Evolutionary conservation across 2,329 filamentous ascomycete species (phyloP).

Genomic region (Onygenales sp.): DNA sequence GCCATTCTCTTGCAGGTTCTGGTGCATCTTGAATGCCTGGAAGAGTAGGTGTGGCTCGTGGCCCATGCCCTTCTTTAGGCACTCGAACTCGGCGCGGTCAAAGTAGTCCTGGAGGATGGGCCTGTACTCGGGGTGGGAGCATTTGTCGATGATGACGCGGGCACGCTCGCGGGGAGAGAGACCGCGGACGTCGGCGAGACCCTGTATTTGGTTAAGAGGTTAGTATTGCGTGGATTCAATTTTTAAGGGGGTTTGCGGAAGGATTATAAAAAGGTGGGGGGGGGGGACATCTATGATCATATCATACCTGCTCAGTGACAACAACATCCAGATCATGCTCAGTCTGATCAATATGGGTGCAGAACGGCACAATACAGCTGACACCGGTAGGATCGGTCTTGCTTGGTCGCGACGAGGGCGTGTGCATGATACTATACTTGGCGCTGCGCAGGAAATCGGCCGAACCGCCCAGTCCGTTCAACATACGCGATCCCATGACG

Average conservation of each 20-base stretch:
- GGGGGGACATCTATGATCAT: background rate
- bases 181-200: constrained; percentile 76
- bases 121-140: constrained; percentile 74
- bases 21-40: constrained; percentile 84
- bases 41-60: constrained; percentile 83
- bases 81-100: constrained; percentile 77
- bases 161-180: constrained; percentile 71
- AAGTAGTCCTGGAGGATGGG: constrained; percentile 77
- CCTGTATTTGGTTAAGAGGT: constrained; percentile 29
- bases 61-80: constrained; percentile 75
- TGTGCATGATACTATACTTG: constrained; percentile 92
- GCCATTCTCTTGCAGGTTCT: constrained; percentile 68
- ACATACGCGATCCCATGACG: constrained; percentile 80
- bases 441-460: constrained; percentile 70
- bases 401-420: constrained; percentile 66
- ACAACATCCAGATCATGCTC: constrained; percentile 88
- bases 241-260: background rate
- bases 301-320: constrained; percentile 52
- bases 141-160: constrained; percentile 76
- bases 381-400: constrained; percentile 78
- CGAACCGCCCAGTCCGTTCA: constrained; percentile 73
- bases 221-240: background rate
- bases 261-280: background rate
- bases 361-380: constrained; percentile 86
- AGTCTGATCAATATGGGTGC: constrained; percentile 84